phyloP scores from a whole-genome alignment of 2,329 filamentous ascomycete species.

The Penicillium sp. region DNA sequence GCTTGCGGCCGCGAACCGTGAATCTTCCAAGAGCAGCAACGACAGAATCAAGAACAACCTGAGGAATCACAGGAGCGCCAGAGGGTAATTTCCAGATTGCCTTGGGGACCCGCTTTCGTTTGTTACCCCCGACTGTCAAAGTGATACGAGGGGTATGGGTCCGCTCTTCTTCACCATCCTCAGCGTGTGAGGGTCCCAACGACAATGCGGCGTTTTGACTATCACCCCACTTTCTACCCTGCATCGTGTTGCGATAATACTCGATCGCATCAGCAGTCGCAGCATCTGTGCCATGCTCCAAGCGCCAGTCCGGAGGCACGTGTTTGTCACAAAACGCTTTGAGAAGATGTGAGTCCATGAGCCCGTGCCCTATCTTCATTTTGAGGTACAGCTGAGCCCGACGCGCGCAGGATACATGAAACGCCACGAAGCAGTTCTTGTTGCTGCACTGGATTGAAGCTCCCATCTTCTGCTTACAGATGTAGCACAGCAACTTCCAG shows the following conservation, averaged over 20 bases:
- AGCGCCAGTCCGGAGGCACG: slow-evolving; percentile 83
- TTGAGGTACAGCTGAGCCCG: slow-evolving; percentile 85
- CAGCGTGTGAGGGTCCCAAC: slow-evolving; percentile 70
- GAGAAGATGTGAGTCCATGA: slow-evolving; percentile 77
- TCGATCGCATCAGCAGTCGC: slow-evolving; percentile 81
- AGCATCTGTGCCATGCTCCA: slow-evolving; percentile 78
- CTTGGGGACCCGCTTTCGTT: slow-evolving; percentile 63
- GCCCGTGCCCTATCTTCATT: slow-evolving; percentile 91
- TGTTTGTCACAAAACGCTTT: slow-evolving; percentile 98
- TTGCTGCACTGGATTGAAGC: slow-evolving; percentile 98
- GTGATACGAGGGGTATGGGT: slow-evolving; percentile 52
- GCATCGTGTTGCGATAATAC: slow-evolving; percentile 89
- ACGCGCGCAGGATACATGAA: slow-evolving; percentile 94
- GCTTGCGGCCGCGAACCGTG: slow-evolving; percentile 80
- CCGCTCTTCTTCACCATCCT: slow-evolving; percentile 46
- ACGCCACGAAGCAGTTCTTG: slow-evolving; percentile 94
- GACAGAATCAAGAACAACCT: slow-evolving; percentile 82
- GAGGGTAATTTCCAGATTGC: slow-evolving; percentile 90
- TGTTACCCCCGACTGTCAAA: slow-evolving; percentile 58
- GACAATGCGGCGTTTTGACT: slow-evolving; percentile 81
- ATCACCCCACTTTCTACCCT: slow-evolving; percentile 86
- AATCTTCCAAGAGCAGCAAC: slow-evolving; percentile 82
- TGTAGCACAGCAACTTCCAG: slow-evolving; percentile 94
- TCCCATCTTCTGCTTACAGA: slow-evolving; percentile 96
- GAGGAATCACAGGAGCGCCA: slow-evolving; percentile 90